phyloP scores from a whole-genome alignment of 176 grass and related monocot species.

The Rhipidocladum racemiflorum region DNA sequence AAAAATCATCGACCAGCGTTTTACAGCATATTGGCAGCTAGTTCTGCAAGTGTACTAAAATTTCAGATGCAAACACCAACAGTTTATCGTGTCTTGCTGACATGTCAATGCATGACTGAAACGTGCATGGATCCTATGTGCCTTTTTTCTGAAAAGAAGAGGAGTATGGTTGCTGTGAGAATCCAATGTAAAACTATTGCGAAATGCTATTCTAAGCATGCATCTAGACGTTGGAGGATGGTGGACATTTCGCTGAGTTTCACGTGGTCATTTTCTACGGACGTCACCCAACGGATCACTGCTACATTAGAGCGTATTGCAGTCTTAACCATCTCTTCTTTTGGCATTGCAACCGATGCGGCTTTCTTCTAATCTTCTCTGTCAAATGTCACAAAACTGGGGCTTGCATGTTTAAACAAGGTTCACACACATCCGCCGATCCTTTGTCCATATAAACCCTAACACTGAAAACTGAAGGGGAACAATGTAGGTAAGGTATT shows the following conservation, averaged over 20 bases:
- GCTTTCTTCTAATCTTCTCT: background rate
- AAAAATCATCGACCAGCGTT: background rate
- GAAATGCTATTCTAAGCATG: background rate
- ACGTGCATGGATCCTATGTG: constrained; percentile 39
- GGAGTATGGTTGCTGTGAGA: background rate
- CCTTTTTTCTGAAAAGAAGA: background rate
- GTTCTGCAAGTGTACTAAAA: background rate
- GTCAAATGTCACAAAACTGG: background rate
- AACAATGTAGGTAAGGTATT: constrained; percentile 1
- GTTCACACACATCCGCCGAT: background rate
- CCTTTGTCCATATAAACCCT: background rate
- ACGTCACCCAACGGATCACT: background rate
- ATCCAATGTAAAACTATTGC: constrained; percentile 26
- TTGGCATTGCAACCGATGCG: background rate
- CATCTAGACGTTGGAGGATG: constrained; percentile 40
- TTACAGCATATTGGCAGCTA: background rate
- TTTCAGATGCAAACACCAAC: background rate
- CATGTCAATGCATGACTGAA: constrained; percentile 8
- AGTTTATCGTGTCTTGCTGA: background rate
- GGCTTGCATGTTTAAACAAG: background rate
- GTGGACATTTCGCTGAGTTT: background rate
- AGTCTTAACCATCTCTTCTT: background rate
- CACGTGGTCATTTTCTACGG: constrained; percentile 29
- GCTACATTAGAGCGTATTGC: background rate
- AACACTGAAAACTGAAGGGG: background rate